phyloP scores from a whole-genome alignment of 768 basidiomycete genomes.

The Suillus alpinus region DNA sequence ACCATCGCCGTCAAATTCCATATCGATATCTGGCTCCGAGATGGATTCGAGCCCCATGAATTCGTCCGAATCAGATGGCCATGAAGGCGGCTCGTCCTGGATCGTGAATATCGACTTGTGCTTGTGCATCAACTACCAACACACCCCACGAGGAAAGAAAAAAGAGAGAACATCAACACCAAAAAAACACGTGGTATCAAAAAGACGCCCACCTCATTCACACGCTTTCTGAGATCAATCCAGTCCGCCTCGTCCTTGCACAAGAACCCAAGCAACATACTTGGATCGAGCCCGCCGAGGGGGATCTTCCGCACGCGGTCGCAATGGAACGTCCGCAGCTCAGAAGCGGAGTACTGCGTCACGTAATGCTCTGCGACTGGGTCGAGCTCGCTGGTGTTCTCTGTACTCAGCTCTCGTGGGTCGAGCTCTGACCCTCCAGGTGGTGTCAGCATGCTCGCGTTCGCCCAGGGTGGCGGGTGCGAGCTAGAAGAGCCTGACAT shows the following conservation, averaged over 20 bases:
- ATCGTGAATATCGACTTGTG: constrained; percentile 80
- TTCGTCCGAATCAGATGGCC: constrained; percentile 75
- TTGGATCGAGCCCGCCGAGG: constrained; percentile 86
- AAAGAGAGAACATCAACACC: constrained; percentile 7
- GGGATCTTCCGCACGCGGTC: constrained; percentile 97
- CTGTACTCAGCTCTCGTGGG: constrained; percentile 35
- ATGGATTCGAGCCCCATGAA: constrained; percentile 76
- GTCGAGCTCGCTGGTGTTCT: constrained; percentile 35
- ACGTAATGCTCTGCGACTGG: constrained; percentile 60
- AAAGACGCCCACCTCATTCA: constrained; percentile 59
- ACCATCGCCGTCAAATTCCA: constrained; percentile 50
- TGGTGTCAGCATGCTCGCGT: constrained; percentile 19
- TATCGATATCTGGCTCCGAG: constrained; percentile 71
- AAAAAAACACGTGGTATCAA: neutral
- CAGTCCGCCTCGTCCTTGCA: constrained; percentile 83
- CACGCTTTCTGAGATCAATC: constrained; percentile 71
- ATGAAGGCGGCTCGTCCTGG: constrained; percentile 83
- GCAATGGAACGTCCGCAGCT: constrained; percentile 91
- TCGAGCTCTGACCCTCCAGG: constrained; percentile 31
- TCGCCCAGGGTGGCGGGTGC: constrained; percentile 28
- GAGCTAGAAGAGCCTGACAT: constrained; percentile 27
- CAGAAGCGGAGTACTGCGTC: constrained; percentile 65
- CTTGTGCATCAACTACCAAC: constrained; percentile 34
- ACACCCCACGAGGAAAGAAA: neutral
- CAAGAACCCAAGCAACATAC: constrained; percentile 94